These are phyloP conservation scores for Penicillium sp. DNA, from an alignment of 2,329 filamentous ascomycete species.

Conservation along the genomic window DNA sequence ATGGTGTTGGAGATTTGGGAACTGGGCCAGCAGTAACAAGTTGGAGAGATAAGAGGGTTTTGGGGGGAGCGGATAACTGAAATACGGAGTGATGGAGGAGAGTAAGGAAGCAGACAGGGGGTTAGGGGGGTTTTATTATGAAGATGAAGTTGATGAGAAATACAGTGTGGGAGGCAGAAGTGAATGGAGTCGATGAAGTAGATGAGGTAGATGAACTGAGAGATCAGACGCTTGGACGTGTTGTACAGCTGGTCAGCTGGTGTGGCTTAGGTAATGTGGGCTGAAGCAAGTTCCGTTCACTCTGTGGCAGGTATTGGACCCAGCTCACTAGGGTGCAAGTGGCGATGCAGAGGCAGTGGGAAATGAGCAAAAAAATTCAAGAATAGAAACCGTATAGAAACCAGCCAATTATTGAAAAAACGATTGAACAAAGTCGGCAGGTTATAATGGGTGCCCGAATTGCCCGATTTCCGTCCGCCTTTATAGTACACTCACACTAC, in stretches of 20 bases:
- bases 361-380: too few species aligned
- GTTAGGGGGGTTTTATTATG: not conserved
- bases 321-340: too few species aligned
- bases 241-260: not conserved
- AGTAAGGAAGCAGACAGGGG: not conserved
- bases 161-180: conserved; percentile 19
- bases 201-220: conserved; percentile 5
- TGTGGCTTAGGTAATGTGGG: not conserved
- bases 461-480: too few species aligned
- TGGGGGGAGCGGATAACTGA: not conserved
- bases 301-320: too few species aligned
- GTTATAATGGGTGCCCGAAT: too few species aligned
- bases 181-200: conserved; percentile 11
- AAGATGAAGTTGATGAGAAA: conserved; percentile 9
- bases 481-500: not conserved
- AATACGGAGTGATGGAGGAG: conserved; percentile 1
- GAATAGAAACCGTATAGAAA: too few species aligned
- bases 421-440: too few species aligned
- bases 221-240: not conserved
- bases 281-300: not conserved
- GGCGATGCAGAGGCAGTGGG: too few species aligned
- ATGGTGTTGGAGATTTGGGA: conserved; percentile 23
- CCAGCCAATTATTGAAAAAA: too few species aligned
- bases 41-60: conserved; percentile 10
- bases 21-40: conserved; percentile 9